Conservation (phyloP, 306 rosid species). For the Clitoria ternatea region DNA sequence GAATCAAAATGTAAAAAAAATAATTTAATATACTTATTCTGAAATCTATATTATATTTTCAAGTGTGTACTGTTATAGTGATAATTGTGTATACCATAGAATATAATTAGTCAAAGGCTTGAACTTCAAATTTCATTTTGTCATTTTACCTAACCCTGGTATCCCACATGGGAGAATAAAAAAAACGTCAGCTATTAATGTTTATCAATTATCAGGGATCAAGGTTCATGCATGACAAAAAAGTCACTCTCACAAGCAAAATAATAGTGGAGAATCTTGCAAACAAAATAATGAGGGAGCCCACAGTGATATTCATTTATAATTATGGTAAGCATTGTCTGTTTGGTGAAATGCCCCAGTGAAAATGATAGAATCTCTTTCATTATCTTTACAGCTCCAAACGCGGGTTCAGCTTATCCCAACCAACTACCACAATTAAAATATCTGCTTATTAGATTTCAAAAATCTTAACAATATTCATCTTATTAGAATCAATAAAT, state of each 20-base stretch:
- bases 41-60: not conserved
- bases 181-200: constrained; percentile 28
- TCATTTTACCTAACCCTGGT: constrained; percentile 42
- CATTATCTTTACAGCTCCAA: constrained; percentile 25
- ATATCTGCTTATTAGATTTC: not conserved
- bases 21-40: too few relatives aligned
- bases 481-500: not conserved
- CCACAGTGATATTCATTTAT: constrained; percentile 46
- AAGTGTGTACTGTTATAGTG: not conserved
- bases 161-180: constrained; percentile 31
- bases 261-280: constrained; percentile 78
- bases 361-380: constrained; percentile 55
- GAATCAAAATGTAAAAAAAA: too few relatives aligned
- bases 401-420: constrained; percentile 26
- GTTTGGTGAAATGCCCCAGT: constrained; percentile 40
- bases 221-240: constrained; percentile 53
- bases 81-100: not conserved
- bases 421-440: constrained; percentile 29
- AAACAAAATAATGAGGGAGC: constrained; percentile 60
- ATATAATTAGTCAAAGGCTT: constrained; percentile 25
- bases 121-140: constrained; percentile 29
- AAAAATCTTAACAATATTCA: not conserved
- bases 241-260: constrained; percentile 57
- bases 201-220: constrained; percentile 20
- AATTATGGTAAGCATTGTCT: constrained; percentile 35